Evolutionary conservation across 257 asterid genomes (phyloP).

Genomic region (Solanum etuberosum): DNA sequence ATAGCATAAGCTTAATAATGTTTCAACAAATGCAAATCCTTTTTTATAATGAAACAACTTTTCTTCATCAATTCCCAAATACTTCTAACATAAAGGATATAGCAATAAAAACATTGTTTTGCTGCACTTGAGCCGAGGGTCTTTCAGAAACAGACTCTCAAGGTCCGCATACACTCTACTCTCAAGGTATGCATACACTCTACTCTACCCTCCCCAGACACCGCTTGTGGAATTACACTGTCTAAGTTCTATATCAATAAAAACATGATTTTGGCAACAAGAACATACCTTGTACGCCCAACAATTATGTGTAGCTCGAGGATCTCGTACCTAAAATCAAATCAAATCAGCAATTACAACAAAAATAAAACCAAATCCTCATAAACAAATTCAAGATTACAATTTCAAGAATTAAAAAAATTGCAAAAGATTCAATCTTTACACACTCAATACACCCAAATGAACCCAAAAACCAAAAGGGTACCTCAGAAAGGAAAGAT

Average conservation of each 20-base stretch:
- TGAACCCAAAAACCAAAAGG: background rate
- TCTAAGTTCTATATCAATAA: background rate
- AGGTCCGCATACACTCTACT: background rate
- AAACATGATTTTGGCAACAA: background rate
- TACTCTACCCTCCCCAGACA: accelerated
- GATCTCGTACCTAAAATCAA: conserved; percentile 53
- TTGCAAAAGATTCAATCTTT: background rate
- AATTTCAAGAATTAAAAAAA: background rate
- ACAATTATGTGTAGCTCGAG: conserved; percentile 90
- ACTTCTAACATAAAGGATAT: background rate
- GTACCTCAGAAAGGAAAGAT: conserved; percentile 67
- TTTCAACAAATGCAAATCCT: background rate
- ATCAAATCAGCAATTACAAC: background rate
- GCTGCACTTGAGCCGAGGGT: background rate
- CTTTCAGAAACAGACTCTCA: too few relatives aligned
- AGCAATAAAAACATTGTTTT: background rate
- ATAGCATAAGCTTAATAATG: background rate
- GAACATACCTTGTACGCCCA: conserved; percentile 91
- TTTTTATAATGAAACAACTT: background rate
- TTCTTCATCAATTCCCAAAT: background rate
- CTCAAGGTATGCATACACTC: background rate
- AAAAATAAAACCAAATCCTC: background rate
- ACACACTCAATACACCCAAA: background rate
- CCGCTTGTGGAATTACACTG: too few relatives aligned
- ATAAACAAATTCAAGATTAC: background rate